Conservation (phyloP, 2,329 filamentous ascomycete species). For the Penicillium frequentans region DNA sequence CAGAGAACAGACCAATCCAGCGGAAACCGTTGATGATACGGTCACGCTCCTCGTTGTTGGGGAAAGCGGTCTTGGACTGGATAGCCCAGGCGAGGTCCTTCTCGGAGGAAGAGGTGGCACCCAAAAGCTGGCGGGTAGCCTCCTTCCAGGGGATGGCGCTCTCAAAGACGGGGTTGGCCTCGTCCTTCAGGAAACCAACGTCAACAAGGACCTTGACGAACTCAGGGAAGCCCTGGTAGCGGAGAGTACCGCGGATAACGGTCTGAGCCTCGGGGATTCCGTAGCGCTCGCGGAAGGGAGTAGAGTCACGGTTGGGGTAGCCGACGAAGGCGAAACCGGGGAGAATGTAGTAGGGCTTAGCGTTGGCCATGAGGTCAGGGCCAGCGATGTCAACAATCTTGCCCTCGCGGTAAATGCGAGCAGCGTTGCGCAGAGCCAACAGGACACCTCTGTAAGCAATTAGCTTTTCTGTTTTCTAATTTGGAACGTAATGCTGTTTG, state of each 20-base stretch:
- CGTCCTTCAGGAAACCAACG: slow-evolving; percentile 81
- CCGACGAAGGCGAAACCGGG: slow-evolving; percentile 82
- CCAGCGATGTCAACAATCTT: slow-evolving; percentile 66
- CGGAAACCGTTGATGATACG: slow-evolving; percentile 70
- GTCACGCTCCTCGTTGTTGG: slow-evolving; percentile 65
- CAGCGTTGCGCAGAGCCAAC: slow-evolving; percentile 81
- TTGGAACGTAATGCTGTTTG: neutral
- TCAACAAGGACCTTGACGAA: slow-evolving; percentile 87
- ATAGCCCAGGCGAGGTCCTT: slow-evolving; percentile 73
- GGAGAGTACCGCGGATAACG: slow-evolving; percentile 77
- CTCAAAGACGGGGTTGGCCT: slow-evolving; percentile 64
- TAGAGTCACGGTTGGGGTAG: slow-evolving; percentile 91
- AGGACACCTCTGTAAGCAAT: slow-evolving; percentile 67
- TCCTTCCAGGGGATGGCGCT: slow-evolving; percentile 77
- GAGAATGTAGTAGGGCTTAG: slow-evolving; percentile 90
- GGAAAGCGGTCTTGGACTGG: slow-evolving; percentile 72
- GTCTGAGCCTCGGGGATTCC: slow-evolving; percentile 88
- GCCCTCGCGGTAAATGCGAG: slow-evolving; percentile 77
- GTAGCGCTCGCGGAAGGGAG: slow-evolving; percentile 84
- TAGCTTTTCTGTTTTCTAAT: neutral
- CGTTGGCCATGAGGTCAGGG: slow-evolving; percentile 73
- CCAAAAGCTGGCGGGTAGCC: slow-evolving; percentile 74
- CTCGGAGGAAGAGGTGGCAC: slow-evolving; percentile 64
- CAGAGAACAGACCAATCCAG: slow-evolving; percentile 69
- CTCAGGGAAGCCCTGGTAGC: slow-evolving; percentile 87